A percentile compares a stretch with the other conserved stretches of the same genome.
Evolutionary conservation across 2,329 filamentous ascomycete genomes (phyloP).

Genomic region (Stagonosporopsis cucurbitacearum): DNA sequence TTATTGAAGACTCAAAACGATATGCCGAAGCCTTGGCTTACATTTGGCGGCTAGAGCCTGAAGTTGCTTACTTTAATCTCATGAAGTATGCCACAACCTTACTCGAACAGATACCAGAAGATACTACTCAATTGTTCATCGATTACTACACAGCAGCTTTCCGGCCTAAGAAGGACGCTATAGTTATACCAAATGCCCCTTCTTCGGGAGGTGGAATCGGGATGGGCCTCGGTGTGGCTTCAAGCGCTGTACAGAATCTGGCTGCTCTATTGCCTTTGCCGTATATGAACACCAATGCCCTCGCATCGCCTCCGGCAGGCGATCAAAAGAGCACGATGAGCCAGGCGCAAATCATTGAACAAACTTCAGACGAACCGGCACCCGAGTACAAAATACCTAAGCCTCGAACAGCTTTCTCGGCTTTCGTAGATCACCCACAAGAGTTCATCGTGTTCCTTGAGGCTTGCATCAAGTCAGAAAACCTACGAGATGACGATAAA

Average conservation of each 20-base stretch:
- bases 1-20: slow-evolving; percentile 93
- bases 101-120: slow-evolving; percentile 81
- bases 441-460: slow-evolving; percentile 94
- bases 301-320: slow-evolving; percentile 61
- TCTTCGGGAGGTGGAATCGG: slow-evolving; percentile 52
- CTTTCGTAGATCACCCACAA: slow-evolving; percentile 91
- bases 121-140: slow-evolving; percentile 87
- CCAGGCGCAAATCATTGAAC: slow-evolving; percentile 62
- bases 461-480: slow-evolving; percentile 76
- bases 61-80: slow-evolving; percentile 80
- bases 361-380: slow-evolving; percentile 58
- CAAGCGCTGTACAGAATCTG: slow-evolving; percentile 83
- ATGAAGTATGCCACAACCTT: slow-evolving; percentile 96
- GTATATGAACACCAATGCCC: slow-evolving; percentile 74
- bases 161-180: slow-evolving; percentile 70
- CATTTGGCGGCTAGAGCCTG: slow-evolving; percentile 85
- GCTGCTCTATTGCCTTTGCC: slow-evolving; percentile 83
- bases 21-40: slow-evolving; percentile 89
- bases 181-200: slow-evolving; percentile 57
- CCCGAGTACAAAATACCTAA: slow-evolving; percentile 78
- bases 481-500: slow-evolving; percentile 75
- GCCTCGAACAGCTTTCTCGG: slow-evolving; percentile 90
- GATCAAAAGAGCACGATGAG: slow-evolving; percentile 60
- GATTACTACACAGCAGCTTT: slow-evolving; percentile 93
- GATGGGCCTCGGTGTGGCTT: slow-evolving; percentile 58